Base-by-base conservation (phyloP, 495 filamentous ascomycete species). In the Chaetomidium leptoderma region DNA sequence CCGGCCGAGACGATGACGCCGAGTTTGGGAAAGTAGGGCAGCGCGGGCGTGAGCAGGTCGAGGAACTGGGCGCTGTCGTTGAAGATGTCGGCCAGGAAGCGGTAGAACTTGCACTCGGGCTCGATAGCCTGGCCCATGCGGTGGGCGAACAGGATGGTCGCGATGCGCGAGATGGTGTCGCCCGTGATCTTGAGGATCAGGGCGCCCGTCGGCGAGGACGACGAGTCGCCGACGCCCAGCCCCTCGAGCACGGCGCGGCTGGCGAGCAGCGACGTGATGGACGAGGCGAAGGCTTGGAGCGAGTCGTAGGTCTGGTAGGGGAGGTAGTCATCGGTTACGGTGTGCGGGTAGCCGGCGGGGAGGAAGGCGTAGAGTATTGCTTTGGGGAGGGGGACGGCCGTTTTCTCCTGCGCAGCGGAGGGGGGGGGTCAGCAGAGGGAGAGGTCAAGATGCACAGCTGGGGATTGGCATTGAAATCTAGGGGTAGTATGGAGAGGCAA, bases 41-140 rank as follows among this genome's bases (percentile, higher is more conserved):
- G 79, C 26, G 83, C 85, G 0, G 91, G 92, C 3, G 89, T 92
- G 8, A 96, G 76, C 65, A 91, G 87, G 69, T 97, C 92, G 16
- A 97, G 78, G 27, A 97, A 76, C 81, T 96, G 90, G 37, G 91
- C 92, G 17, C 84, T 74, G 70, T 97, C 93, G 71, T 97, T 97
- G 77, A 97, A 89, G 27, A 97, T 77, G 70, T 97, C 93, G 11
- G 93, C 93, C 6, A 87, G 76, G 43, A 97, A 85, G 6, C 93
- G 85, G 72, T 95, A 97, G 75, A 83, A 90, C 65, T 97, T 97
- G 78, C 90, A 95, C 70, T 97, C 92, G 2, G 91, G 89, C 68
- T 95, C 90, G 19, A 97, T 85, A n/a, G 90, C 83, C 44, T 85
- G 87, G 55, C 92, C 92, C 52, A 92, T 80, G 39, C 83, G 77